Evolutionary conservation across 306 rosid species (phyloP).

Genomic region (Albizia julibrissin): DNA sequence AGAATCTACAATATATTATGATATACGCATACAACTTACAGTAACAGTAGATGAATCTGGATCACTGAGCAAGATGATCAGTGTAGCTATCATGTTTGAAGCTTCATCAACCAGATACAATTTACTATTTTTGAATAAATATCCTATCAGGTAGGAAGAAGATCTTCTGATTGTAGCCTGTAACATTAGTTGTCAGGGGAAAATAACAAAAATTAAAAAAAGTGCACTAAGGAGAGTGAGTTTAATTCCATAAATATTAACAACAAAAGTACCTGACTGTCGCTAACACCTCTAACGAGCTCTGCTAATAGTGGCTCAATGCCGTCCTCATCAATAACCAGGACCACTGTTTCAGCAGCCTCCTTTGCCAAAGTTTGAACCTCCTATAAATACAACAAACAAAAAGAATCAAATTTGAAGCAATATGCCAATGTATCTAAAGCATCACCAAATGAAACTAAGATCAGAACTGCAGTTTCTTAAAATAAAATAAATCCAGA

Average conservation of each 20-base stretch:
- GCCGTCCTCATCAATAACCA: constrained; percentile 92
- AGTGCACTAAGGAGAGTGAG: not conserved
- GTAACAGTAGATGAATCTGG: constrained; percentile 76
- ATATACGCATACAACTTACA: constrained; percentile 50
- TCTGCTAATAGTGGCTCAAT: constrained; percentile 78
- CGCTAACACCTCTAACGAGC: constrained; percentile 78
- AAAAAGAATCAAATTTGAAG: constrained; percentile 13
- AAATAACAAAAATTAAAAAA: not conserved
- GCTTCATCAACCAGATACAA: constrained; percentile 92
- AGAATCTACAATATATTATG: constrained; percentile 27
- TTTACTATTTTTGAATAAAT: constrained; percentile 90
- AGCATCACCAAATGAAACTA: constrained; percentile 21
- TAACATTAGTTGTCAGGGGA: constrained; percentile 30
- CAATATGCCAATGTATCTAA: constrained; percentile 6
- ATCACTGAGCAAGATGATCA: constrained; percentile 88
- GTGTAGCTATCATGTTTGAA: constrained; percentile 83
- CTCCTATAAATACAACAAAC: constrained; percentile 59
- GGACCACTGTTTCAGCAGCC: constrained; percentile 89
- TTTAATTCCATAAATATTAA: not conserved
- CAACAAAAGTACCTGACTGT: constrained; percentile 66
- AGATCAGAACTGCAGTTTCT: constrained; percentile 12
- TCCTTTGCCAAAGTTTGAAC: constrained; percentile 79
- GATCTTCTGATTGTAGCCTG: constrained; percentile 88
- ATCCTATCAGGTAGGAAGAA: constrained; percentile 80
- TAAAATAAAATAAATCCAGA: constrained; percentile 8